Evolutionary conservation across 108 stramenopile species (phyloP).

Genomic region (Cyclotella sp.): DNA sequence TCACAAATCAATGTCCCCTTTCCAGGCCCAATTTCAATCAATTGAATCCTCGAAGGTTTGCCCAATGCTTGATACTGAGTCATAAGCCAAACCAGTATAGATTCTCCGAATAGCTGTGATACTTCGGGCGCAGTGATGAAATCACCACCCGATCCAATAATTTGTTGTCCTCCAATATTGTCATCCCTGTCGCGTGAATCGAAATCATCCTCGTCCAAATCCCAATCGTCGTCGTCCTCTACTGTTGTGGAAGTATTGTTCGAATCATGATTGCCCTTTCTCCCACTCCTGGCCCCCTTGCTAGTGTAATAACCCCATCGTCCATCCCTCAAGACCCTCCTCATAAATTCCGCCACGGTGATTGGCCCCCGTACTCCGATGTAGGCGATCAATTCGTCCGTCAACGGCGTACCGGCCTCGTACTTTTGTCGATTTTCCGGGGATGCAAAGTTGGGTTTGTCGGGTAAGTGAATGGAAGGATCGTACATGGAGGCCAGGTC

Average conservation of each 20-base stretch:
- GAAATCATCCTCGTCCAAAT: conserved; percentile 41
- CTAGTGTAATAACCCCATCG: conserved; percentile 80
- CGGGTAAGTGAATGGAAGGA: conserved; percentile 50
- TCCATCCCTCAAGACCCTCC: conserved; percentile 77
- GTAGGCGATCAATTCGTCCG: conserved; percentile 68
- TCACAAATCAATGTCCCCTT: conserved; percentile 96
- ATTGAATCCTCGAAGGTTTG: conserved; percentile 69
- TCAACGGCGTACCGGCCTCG: conserved; percentile 76
- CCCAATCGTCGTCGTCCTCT: conserved; percentile 51
- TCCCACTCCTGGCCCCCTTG: conserved; percentile 48
- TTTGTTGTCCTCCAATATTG: conserved; percentile 40
- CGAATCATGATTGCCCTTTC: conserved; percentile 5
- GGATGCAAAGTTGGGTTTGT: conserved; percentile 50
- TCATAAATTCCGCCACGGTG: conserved; percentile 83
- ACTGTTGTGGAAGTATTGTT: background rate
- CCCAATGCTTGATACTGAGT: conserved; percentile 74
- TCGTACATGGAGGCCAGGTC: conserved; percentile 52
- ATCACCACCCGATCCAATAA: conserved; percentile 92
- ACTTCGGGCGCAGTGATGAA: conserved; percentile 99
- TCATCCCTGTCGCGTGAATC: background rate
- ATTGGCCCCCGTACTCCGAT: conserved; percentile 84
- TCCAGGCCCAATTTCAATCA: conserved; percentile 96
- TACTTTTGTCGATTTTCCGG: conserved; percentile 47
- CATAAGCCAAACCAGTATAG: conserved; percentile 92
- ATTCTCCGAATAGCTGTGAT: conserved; percentile 97